Evolutionary conservation across 345 rosid genomes (phyloP), one percentile per base, ranked within the genome.

Genomic region (Gynandropsis gynandra): DNA sequence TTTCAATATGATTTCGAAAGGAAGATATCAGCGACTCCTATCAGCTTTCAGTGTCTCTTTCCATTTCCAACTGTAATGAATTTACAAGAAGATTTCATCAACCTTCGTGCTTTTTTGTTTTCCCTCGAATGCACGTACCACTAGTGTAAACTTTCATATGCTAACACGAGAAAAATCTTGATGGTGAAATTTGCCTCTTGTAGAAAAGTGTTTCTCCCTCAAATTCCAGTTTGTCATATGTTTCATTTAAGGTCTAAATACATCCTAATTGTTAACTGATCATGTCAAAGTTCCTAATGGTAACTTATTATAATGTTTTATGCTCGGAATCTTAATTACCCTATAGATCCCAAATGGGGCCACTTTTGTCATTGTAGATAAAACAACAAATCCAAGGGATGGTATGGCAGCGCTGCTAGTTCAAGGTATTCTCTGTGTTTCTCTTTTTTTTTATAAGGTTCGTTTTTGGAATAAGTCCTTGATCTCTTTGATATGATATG

Each of bases 271-370:
- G 47, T 58, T 31, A 27, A 50, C 54, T 32, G 33, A 32, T 33
- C 40, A 21, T 34, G 34, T 58, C 61, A 27, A 43, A 47, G 16
- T 67, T 61, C 48, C 50, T 49, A 58, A 34, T 46, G 58, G 16
- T 56, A 21, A 51, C 45, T 46, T 53, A 48, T 59, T 65, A 47
- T 52, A 45, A 45, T 67, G 52, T 52, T 69, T 59, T 65, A 42
- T 64, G 54, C 57, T 59, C 61, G 70, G 55, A 38, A 56, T 65
- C 55, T 50, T 47, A 54, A 13, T 74, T 48, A 49, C 63, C 50
- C 53, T 75, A 65, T 76, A 87, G 96, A 82, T 87, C 80, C 83
- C 80, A 80, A 92, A 87, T 68, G 95, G 96, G 71, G 96, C 98
- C 78, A 79, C 87, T 72, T 92, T 67, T 79, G 96, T 87, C 77